Conservation (phyloP, 306 rosid genomes). For the Pyrus pyrifolia region DNA sequence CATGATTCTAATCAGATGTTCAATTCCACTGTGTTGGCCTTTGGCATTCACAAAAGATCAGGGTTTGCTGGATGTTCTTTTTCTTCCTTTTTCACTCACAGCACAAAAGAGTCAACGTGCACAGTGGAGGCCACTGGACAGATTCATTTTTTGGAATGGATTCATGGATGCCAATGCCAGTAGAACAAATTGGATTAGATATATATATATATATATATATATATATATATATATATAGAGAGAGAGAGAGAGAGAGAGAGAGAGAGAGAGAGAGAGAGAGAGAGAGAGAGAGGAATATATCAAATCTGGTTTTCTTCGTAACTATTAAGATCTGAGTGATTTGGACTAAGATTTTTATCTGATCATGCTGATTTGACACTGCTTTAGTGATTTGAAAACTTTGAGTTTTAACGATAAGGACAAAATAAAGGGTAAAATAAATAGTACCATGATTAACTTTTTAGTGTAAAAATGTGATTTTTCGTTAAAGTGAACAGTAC, state of each 20-base stretch:
- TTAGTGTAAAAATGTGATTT: no score
- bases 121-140: not conserved
- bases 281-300: not conserved
- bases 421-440: no score
- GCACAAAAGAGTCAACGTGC: not conserved
- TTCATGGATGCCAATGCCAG: not conserved
- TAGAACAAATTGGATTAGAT: not conserved
- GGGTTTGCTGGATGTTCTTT: not conserved
- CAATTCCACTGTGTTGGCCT: not conserved
- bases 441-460: no score
- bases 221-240: no score
- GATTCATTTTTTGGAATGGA: not conserved
- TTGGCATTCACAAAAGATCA: not conserved
- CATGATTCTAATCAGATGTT: not conserved
- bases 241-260: no score
- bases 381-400: not conserved
- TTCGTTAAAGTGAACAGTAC: no score
- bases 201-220: no score
- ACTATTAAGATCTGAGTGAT: not conserved
- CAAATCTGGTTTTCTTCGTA: not conserved
- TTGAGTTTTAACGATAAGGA: no score
- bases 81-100: not conserved
- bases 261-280: no score
- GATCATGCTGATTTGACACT: not conserved
- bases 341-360: not conserved